phyloP scores from a whole-genome alignment of 768 basidiomycete genomes.

The Cyclocybe cylindracea region DNA sequence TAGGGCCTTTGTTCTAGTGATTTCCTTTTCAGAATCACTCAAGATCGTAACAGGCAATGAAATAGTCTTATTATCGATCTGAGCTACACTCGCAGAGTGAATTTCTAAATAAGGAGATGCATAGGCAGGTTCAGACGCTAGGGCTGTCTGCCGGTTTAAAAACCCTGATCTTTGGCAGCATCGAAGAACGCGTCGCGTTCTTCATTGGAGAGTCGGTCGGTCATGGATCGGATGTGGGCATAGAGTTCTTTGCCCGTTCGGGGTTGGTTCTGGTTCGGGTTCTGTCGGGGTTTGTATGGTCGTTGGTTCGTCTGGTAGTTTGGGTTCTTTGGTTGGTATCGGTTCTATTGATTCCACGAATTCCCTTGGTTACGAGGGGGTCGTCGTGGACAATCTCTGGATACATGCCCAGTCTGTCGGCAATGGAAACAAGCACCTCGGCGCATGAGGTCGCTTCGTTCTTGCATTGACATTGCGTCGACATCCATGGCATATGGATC shows the following conservation, averaged over 20 bases:
- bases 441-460: too few relatives aligned
- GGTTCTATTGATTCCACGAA: neutral
- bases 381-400: too few relatives aligned
- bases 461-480: too few relatives aligned
- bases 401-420: too few relatives aligned
- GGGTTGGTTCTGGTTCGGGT: neutral
- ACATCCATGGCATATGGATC: constrained; percentile 3
- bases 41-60: neutral
- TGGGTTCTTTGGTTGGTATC: neutral
- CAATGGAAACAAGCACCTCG: too few relatives aligned
- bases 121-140: neutral
- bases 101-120: constrained; percentile 1
- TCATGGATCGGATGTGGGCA: neutral
- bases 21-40: neutral
- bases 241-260: neutral
- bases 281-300: neutral
- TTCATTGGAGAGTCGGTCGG: too few relatives aligned
- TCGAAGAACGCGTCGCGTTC: neutral
- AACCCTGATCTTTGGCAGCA: neutral
- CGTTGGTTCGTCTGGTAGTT: neutral
- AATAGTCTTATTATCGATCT: neutral
- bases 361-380: neutral
- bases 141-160: neutral
- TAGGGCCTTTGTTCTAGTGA: constrained; percentile 2
- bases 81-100: neutral